These are phyloP conservation scores for Apostasia shenzhenica DNA, from an alignment of 106 monocot genomes.

Conservation along the genomic window DNA sequence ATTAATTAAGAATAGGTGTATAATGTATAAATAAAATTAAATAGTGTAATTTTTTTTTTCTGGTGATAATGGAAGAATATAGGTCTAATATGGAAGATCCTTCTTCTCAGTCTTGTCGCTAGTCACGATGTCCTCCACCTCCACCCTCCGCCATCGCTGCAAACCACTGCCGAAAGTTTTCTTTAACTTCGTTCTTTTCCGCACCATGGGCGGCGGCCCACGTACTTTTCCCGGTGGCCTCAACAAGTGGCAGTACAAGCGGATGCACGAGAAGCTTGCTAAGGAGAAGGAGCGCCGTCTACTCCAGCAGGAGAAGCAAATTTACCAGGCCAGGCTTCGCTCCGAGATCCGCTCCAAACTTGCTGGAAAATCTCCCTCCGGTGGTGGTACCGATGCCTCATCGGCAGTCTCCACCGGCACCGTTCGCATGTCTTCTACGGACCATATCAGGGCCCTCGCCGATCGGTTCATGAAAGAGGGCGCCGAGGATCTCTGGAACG, in stretches of 20 bases:
- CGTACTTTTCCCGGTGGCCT: constrained; percentile 90
- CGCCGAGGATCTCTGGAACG: constrained; percentile 97
- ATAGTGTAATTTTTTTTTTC: too few species aligned
- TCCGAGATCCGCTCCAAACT: constrained; percentile 55
- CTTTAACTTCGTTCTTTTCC: constrained; percentile 14
- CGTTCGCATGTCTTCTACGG: constrained; percentile 41
- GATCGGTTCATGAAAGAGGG: constrained; percentile 77
- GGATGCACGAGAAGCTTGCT: constrained; percentile 98
- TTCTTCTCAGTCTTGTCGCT: neutral
- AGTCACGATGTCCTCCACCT: constrained; percentile 6
- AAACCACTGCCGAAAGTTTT: constrained; percentile 1
- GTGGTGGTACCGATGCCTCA: neutral
- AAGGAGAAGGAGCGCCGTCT: constrained; percentile 66
- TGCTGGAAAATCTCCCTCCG: neutral
- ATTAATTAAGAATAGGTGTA: too few species aligned
- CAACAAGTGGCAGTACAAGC: constrained; percentile 95
- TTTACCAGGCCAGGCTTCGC: constrained; percentile 79
- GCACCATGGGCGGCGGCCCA: constrained; percentile 88
- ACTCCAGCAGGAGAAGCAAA: constrained; percentile 77
- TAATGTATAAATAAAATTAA: too few species aligned
- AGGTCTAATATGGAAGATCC: too few species aligned
- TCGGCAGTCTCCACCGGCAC: neutral
- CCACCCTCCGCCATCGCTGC: constrained; percentile 15
- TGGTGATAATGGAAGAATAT: too few species aligned
- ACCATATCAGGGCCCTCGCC: constrained; percentile 75